Percentiles rank a stretch among this genome's conserved stretches.
Evolutionary conservation across 148 eudicot species (phyloP).

Genomic region (Silene conica): DNA sequence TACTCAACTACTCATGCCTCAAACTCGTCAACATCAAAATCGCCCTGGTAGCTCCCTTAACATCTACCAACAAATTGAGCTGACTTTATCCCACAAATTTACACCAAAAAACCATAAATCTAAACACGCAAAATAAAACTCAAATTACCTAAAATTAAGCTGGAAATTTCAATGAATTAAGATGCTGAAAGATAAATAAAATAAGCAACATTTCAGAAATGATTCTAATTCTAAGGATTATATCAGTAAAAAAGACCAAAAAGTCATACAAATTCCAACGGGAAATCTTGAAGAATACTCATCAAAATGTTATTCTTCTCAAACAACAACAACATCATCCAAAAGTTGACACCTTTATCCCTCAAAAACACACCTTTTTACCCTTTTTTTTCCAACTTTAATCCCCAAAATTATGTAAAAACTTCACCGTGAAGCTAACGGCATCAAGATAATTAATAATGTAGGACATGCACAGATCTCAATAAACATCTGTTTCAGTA

Average conservation of each 20-base stretch:
- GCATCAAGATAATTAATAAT: conserved; percentile 7
- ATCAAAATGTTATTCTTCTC: neutral
- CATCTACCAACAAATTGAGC: neutral
- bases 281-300: conserved; percentile 34
- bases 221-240: neutral
- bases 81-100: neutral
- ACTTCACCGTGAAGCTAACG: conserved; percentile 36
- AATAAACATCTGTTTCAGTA: conserved; percentile 1
- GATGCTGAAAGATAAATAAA: conserved; percentile 3
- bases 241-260: neutral
- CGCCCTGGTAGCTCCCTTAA: too few species aligned
- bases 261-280: conserved; percentile 24
- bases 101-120: neutral
- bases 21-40: too few species aligned
- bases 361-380: neutral
- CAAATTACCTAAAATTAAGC: conserved; percentile 17
- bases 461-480: conserved; percentile 29
- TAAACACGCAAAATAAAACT: neutral
- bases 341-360: conserved; percentile 12
- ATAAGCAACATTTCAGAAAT: neutral
- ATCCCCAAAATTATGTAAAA: neutral
- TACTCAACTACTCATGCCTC: too few species aligned
- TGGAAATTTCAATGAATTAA: neutral
- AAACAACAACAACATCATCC: neutral
- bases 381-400: neutral